phyloP scores from a whole-genome alignment of 163 green algal species.

The Prototheca cutis region DNA sequence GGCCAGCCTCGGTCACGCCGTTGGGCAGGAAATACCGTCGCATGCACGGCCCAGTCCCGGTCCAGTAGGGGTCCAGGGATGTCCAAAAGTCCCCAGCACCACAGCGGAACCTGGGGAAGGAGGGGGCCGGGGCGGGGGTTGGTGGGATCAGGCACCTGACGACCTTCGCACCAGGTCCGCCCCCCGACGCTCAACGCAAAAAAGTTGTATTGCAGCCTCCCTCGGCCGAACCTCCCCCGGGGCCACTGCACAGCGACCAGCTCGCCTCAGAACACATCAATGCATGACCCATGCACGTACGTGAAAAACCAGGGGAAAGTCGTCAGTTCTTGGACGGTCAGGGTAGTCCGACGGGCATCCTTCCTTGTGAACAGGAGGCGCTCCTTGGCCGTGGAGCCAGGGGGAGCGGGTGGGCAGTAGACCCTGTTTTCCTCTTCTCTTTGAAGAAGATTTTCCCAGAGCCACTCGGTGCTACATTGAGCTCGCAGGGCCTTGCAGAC shows the following conservation, averaged over 20 bases:
- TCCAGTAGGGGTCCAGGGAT: neutral
- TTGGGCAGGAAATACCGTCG: neutral
- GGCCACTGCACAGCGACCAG: too few species aligned
- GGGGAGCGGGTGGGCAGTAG: neutral
- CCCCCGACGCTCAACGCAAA: neutral
- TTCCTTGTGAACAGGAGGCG: neutral
- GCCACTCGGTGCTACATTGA: neutral
- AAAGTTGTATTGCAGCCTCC: neutral
- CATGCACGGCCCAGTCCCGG: neutral
- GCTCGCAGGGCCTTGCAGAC: neutral
- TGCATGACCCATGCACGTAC: too few species aligned
- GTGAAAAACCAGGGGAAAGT: neutral
- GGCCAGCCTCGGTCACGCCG: neutral
- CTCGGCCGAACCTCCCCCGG: neutral
- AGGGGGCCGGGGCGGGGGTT: neutral
- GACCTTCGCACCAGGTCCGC: neutral
- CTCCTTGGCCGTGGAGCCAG: neutral
- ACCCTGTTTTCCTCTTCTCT: neutral
- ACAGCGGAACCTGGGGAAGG: neutral
- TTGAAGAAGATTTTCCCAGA: neutral
- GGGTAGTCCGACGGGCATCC: neutral
- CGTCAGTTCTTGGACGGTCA: neutral
- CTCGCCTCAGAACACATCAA: too few species aligned
- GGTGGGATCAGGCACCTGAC: neutral
- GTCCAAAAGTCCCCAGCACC: neutral